These are phyloP conservation scores for Paramecium sonneborni DNA, from an alignment of 73 alveolate species.

Conservation along the genomic window DNA sequence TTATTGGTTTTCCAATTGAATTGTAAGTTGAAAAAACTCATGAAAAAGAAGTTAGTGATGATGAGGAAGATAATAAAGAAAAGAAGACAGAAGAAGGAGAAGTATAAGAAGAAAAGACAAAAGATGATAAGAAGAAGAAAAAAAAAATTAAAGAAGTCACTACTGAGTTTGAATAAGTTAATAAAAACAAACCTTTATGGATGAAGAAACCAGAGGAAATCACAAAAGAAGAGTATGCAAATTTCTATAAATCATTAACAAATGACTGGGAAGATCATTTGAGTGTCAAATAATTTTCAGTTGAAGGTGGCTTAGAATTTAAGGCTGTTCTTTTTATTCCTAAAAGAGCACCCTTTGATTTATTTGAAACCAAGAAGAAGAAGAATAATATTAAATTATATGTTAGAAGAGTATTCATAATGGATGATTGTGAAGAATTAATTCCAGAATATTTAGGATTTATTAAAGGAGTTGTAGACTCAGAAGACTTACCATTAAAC, in stretches of 20 bases:
- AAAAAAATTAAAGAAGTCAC: conserved; percentile 98
- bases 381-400: conserved; percentile 96
- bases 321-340: conserved; percentile 99
- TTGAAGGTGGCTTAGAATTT: conserved; percentile 99
- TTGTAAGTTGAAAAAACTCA: conserved; percentile 95
- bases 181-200: conserved; percentile 99
- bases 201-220: conserved; percentile 97
- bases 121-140: conserved; percentile 88
- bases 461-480: conserved; percentile 99
- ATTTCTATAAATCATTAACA: conserved; percentile 97
- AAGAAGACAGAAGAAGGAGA: conserved; percentile 83
- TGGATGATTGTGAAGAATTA: conserved; percentile 99
- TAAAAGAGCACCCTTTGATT: conserved; percentile 99
- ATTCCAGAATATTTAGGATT: conserved; percentile 99
- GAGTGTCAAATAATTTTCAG: conserved; percentile 98
- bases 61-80: conserved; percentile 96
- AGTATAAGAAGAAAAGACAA: conserved; percentile 85
- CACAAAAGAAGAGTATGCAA: conserved; percentile 98
- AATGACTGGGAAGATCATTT: conserved; percentile 99
- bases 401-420: conserved; percentile 99
- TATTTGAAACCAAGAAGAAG: conserved; percentile 99
- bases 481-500: conserved; percentile 99
- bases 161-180: conserved; percentile 97
- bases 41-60: conserved; percentile 98
- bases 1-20: conserved; percentile 98